Base-by-base conservation (phyloP, 2,329 filamentous ascomycete genomes). In the Parasarocladium wereldwijsianum region DNA sequence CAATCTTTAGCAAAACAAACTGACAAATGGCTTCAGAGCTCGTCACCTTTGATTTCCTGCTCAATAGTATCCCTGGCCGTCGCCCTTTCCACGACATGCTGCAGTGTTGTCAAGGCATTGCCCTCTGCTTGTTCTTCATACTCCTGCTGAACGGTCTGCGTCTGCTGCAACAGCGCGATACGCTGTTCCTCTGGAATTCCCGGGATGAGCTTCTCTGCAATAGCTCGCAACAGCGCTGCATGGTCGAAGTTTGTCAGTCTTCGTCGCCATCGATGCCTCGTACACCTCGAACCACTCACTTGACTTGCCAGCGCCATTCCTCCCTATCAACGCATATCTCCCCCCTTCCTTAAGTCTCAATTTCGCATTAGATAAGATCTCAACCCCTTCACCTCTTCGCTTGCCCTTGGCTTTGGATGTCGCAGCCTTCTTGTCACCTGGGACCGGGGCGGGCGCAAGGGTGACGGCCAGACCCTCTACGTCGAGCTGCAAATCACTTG, bases 271-370 rank as follows among this genome's bases (percentile, higher is more conserved):
- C 5, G 7, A 29, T 17, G 16, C 16, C 11, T 29, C 8, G 17
- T 26, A 12, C 8, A 16, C 6, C 24, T 15, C 17, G 20, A 22
- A 22, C 20, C 20, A 44, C 64, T 49, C 51, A 77, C 74, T 87
- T 4, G 80, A 86, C 46, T 92, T 92, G 5, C 83, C 84, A 2
- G 75, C 78, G 1, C 83, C 83, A 51, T 92, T 92, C 6, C 80
- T 66, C 0, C 83, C 84, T 13, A 87, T 61, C 2, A 92, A 58
- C 0, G 81, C 82, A 58, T 92, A 92, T 36, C 79, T 66, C 26
- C 73, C 62, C 0, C 79, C 76, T 29, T 74, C 69, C 39, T 87
- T 81, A 3, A 92, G 55, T 15, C 74, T 69, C 20, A 92, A 54
- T 33, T 73, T 74, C 2, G 77, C 78, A 47, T 78, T 70, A 8